A percentile compares a stretch with the other conserved stretches of the same genome.
Conservation (phyloP, 768 basidiomycete genomes). For the Tylopilus balloui region DNA sequence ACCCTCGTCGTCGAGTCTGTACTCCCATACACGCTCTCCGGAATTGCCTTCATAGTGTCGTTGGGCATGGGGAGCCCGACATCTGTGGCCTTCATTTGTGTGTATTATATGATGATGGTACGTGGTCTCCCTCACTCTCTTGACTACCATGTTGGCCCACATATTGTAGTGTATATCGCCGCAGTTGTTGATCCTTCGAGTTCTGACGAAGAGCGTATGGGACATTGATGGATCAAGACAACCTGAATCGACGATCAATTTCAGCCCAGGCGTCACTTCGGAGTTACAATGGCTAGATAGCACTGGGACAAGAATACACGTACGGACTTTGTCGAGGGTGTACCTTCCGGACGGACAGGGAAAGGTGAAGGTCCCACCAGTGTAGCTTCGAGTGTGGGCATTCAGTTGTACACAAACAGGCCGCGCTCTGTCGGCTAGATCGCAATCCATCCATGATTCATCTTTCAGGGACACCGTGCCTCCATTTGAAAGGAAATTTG, state of each 20-base stretch:
- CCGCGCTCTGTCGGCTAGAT: too few relatives aligned
- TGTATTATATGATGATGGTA: conserved; percentile 24
- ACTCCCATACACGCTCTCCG: conserved; percentile 23
- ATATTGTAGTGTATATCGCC: conserved; percentile 25
- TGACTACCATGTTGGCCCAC: not conserved
- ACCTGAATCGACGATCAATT: conserved; percentile 9
- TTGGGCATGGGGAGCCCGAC: conserved; percentile 14
- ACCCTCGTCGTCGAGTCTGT: conserved; percentile 21
- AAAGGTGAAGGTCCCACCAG: not conserved
- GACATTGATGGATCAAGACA: not conserved
- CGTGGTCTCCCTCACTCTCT: not conserved
- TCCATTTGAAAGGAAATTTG: too few relatives aligned
- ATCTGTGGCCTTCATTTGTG: conserved; percentile 5
- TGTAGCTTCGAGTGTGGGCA: too few relatives aligned
- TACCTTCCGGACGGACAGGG: not conserved
- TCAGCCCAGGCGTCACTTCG: not conserved
- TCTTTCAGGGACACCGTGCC: too few relatives aligned
- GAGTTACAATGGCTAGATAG: not conserved
- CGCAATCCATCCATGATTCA: too few relatives aligned
- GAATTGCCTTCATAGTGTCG: conserved; percentile 22
- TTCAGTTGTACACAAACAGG: too few relatives aligned
- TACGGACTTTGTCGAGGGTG: not conserved
- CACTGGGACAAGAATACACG: not conserved
- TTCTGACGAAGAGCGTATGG: conserved; percentile 16
- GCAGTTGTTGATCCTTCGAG: conserved; percentile 25